Evolutionary conservation across 1,284 basidiomycete species (phyloP).

Genomic region (Ganoderma meredithae): DNA sequence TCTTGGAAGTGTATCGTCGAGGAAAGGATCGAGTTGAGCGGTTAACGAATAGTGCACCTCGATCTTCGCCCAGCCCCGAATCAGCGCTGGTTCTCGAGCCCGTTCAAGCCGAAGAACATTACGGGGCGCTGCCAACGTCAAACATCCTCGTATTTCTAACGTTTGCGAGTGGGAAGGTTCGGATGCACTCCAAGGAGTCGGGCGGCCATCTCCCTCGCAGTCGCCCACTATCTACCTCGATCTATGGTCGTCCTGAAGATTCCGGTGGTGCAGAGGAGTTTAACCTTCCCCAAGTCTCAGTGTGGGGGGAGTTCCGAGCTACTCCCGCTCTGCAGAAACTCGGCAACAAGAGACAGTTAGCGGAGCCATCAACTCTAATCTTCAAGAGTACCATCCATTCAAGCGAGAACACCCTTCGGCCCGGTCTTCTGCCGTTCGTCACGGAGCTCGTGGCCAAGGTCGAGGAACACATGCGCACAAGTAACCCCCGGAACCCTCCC

Average conservation of each 20-base stretch:
- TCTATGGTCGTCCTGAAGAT: constrained; percentile 56
- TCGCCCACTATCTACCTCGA: constrained; percentile 45
- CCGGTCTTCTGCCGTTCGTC: constrained; percentile 85
- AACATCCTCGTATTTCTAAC: constrained; percentile 77
- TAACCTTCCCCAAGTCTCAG: constrained; percentile 80
- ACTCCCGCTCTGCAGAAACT: constrained; percentile 52
- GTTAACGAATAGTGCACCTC: constrained; percentile 59
- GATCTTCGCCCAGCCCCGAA: constrained; percentile 45
- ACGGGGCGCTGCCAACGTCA: constrained; percentile 55
- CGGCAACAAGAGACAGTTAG: constrained; percentile 35
- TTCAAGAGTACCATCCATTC: constrained; percentile 87
- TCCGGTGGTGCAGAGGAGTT: constrained; percentile 69
- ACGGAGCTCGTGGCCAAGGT: constrained; percentile 73
- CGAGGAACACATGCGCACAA: constrained; percentile 67
- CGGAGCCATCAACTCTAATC: constrained; percentile 65
- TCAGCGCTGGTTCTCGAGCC: constrained; percentile 31
- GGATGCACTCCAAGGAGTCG: constrained; percentile 57
- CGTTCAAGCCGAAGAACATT: constrained; percentile 40
- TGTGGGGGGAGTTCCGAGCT: constrained; percentile 84
- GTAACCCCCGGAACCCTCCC: constrained; percentile 35
- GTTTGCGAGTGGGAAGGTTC: constrained; percentile 84
- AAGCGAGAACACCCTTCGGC: constrained; percentile 83
- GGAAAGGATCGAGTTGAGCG: constrained; percentile 81
- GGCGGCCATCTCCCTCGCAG: constrained; percentile 47
- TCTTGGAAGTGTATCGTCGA: constrained; percentile 86